Evolutionary conservation across 768 basidiomycete species (phyloP), one percentile per base, ranked within the genome.

Genomic region (Amanita jacksonii): DNA sequence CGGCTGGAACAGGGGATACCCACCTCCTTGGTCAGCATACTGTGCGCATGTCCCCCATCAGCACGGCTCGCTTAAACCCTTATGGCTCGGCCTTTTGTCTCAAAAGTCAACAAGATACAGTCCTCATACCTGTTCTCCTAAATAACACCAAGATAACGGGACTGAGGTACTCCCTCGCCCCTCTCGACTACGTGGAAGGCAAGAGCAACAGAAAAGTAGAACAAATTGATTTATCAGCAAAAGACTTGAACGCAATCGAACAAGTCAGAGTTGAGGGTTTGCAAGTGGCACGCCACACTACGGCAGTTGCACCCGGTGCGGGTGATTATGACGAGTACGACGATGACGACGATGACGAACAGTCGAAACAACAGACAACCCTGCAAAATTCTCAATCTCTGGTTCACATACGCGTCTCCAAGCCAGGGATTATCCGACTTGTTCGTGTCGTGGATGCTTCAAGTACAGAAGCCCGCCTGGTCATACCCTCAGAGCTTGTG

Each of bases 1-100:
- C 72, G 16, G 57, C 67, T 30, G 56, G 53, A 13, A 55, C 61
- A 1, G 68, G 65, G 31, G 81, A 85, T 49, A 58, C 65, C 3
- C 80, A 87, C 56, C 64, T 88, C 6, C 73, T 80, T 24, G 93
- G 93, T 25, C 83, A 91, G 59, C 89, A 93, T 56, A 92, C 89
- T 0, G 84, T 98, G 41, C 79, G 85, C 51, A 82, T 93, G 74
- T 88, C 90, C 0, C 92, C 92, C 8, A 90, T 89, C 53, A 89
- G 91, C 58, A 96, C 92, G 2, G 93, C 92, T 3, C 81, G 83
- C 16, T 68, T 98, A 34, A 93, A 94, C 53, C 89, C 88, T 8
- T 69, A 81, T 47, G 69, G 64, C 10, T 69, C 77, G 41, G 78
- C 77, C 3, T 92, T 81, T 58, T 94, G 90, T 54, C 68, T 93